Base-by-base conservation (phyloP, 2,329 filamentous ascomycete species). In the Cladosporium phlei region DNA sequence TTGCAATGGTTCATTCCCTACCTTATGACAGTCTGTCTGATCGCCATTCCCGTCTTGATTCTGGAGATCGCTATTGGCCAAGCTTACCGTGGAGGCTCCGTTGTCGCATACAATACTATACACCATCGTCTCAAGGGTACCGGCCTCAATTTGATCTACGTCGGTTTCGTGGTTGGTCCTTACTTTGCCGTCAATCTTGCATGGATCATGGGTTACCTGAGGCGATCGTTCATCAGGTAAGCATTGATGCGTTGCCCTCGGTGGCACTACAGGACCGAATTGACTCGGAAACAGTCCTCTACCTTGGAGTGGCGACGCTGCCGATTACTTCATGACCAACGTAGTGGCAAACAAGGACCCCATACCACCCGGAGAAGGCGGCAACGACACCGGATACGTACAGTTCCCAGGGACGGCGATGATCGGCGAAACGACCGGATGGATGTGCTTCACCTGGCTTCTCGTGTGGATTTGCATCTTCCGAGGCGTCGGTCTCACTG, bases 1-100 rank as follows among this genome's bases (percentile, higher is more conserved):
- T 65, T 79, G 5, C 77, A 80, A 55, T 80, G 77, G 77, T 80
- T 78, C 59, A 72, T 80, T 14, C 77, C 77, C 0, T 80, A 80
- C 51, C 57, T 79, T 4, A 63, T 79, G 47, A 73, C 74, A 5
- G 69, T 80, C 12, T 74, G 77, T 48, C 60, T 79, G 9, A 69
- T 80, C 47, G 76, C 76, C 28, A 79, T 80, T 34, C 77, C 77
- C 0, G 69, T 72, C 0, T 67, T 80, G 28, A 70, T 79, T 10
- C 69, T 79, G 17, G 77, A 80, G 57, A 77, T 80, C 40, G 58
- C 69, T 1, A 68, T 72, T 22, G 70, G 70, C 25, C 68, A 79
- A 55, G 76, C 76, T 4, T 78, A 79, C 55, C 74, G 75, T 2
- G 46, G 54, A 8, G 54, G 52, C 2, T 42, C 45, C 2, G 52